Conservation (phyloP, 2,329 filamentous ascomycete genomes). For the Claviceps digitariae region DNA sequence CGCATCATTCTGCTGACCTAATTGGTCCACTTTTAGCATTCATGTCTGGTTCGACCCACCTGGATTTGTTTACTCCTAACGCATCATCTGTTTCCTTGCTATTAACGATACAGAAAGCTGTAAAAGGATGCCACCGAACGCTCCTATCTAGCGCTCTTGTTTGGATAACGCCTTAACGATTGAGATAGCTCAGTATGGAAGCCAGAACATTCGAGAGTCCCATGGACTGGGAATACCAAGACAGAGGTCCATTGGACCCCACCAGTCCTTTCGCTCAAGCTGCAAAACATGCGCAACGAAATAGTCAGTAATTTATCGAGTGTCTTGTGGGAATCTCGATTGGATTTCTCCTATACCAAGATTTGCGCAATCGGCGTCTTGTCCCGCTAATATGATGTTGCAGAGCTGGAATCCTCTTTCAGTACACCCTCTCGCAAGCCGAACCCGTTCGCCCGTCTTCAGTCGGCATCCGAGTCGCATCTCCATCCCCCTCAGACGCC, state of each 20-base stretch:
- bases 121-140: not conserved
- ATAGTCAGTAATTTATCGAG: slow-evolving; percentile 23
- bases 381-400: slow-evolving; percentile 9
- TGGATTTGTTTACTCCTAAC: slow-evolving; percentile 21
- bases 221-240: slow-evolving; percentile 56
- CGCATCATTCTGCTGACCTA: slow-evolving; percentile 16
- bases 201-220: slow-evolving; percentile 44
- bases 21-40: slow-evolving; percentile 6
- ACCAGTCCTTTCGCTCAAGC: slow-evolving; percentile 49
- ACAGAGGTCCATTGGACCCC: slow-evolving; percentile 41
- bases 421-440: slow-evolving; percentile 18
- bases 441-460: slow-evolving; percentile 23
- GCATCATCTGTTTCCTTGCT: slow-evolving; percentile 13
- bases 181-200: slow-evolving; percentile 26
- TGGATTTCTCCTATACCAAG: not conserved
- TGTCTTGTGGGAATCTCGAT: not conserved
- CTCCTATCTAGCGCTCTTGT: not conserved
- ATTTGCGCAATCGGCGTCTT: not conserved
- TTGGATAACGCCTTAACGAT: not conserved
- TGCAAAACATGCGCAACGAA: slow-evolving; percentile 25
- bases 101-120: slow-evolving; percentile 8
- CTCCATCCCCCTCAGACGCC: slow-evolving; percentile 27
- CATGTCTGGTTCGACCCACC: slow-evolving; percentile 3
- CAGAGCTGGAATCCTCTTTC: slow-evolving; percentile 26
- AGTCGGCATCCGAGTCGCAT: slow-evolving; percentile 28